phyloP scores from a whole-genome alignment of 768 basidiomycete genomes.

The Mycena rebaudengoi region DNA sequence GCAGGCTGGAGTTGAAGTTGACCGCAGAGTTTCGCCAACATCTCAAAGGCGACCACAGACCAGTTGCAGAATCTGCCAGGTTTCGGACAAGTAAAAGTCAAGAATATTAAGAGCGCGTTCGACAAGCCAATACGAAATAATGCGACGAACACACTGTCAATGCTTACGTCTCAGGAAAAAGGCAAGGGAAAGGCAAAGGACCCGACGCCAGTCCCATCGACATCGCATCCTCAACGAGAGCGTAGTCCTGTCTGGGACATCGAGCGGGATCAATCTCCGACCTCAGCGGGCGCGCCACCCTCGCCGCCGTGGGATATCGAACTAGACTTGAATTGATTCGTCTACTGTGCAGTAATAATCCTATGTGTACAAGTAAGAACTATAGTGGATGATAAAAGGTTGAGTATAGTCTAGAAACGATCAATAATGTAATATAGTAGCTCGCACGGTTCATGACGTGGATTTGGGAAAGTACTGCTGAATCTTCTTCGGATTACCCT shows the following conservation, averaged over 20 bases:
- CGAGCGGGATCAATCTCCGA: slow-evolving; percentile 60
- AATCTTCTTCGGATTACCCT: slow-evolving; percentile 20
- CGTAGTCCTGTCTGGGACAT: slow-evolving; percentile 79
- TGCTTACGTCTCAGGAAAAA: slow-evolving; percentile 37
- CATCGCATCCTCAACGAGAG: slow-evolving; percentile 40
- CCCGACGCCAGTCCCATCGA: slow-evolving; percentile 3
- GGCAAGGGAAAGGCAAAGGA: slow-evolving; percentile 33
- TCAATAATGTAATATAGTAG: neutral
- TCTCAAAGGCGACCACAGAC: slow-evolving; percentile 76
- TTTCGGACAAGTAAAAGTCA: slow-evolving; percentile 93
- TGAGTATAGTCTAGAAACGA: slow-evolving; percentile 1
- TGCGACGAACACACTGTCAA: slow-evolving; percentile 57
- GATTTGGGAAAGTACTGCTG: slow-evolving; percentile 32
- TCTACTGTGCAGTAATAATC: slow-evolving; percentile 20
- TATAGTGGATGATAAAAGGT: slow-evolving; percentile 12
- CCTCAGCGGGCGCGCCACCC: slow-evolving; percentile 21
- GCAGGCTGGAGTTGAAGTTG: too few relatives aligned
- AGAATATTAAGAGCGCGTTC: slow-evolving; percentile 90
- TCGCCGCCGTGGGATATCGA: slow-evolving; percentile 51
- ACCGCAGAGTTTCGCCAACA: slow-evolving; percentile 83
- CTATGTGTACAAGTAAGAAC: slow-evolving; percentile 23
- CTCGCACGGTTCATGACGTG: neutral
- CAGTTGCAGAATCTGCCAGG: slow-evolving; percentile 88
- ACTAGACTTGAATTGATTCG: slow-evolving; percentile 50
- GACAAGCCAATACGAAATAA: slow-evolving; percentile 85